Base-by-base conservation (phyloP, 2,329 filamentous ascomycete species). In the Mariannaea sp. region DNA sequence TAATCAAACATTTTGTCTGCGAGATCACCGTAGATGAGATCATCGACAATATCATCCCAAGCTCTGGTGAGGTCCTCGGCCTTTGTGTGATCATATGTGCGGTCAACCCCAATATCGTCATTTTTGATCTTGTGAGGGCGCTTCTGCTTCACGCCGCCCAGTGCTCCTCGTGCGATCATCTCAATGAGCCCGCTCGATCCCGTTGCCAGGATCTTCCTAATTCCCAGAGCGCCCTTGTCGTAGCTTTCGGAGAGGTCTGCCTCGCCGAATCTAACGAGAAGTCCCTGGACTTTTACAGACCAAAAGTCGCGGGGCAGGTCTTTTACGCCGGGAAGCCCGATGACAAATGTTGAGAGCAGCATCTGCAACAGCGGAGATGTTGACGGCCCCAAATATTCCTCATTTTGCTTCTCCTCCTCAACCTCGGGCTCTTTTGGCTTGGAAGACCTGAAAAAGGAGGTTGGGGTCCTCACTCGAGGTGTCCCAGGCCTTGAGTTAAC, bases 181-280 rank as follows among this genome's bases (percentile, higher is more conserved):
- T 92, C 89, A 48, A 90, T 77, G 51, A 92, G 70, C 6, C 84
- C 82, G 29, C 87, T 87, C 8, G 85, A 79, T 0, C 86, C 88
- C 6, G 89, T 90, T 0, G 89, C 83, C 42, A 93, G 72, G 16
- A 87, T 89, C 73, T 91, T 92, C 45, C 89, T 79, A 54, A 86
- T 85, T 1, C 89, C 89, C 60, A 93, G 73, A 0, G 84, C 79
- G 12, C 87, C 89, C 70, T 91, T 91, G 69, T 93, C 89, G 65
- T 92, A 93, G 68, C 87, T 91, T 70, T 93, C 89, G 1, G 87
- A 91, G 26, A 93, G 75, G 44, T 90, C 84, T 2, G 84, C 87
- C 26, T 85, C 80, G 7, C 80, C 85, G 48, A 93, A 74, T 63
- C 83, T 78, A 61, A 75, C 73, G 61, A 90, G 75, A 13, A 90